Evolutionary conservation across 805 yeast species (phyloP), one percentile per base, ranked within the genome.

Genomic region (Komagataella pastoris): DNA sequence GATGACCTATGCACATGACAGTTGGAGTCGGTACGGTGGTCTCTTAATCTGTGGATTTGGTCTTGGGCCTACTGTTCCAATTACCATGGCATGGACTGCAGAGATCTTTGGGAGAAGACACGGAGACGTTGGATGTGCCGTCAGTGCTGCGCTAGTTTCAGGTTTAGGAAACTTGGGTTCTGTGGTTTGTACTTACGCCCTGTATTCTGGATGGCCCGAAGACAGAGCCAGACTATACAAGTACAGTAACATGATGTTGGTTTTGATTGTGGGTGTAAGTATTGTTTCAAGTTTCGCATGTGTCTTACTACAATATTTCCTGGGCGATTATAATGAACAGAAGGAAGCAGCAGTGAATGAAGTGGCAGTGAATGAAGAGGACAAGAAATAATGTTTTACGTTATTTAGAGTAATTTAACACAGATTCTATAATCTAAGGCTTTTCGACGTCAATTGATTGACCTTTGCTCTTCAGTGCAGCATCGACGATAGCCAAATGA

Each of bases 121-220:
- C 61, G 95, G 95, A 24, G 93, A 87, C 60, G 81, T 88, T 49
- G 96, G 96, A 6, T 73, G 81, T 54, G 96, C 96, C 2, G 88
- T 84, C 36, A 77, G 88, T 47, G 76, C 89, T 6, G 96, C 96
- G 2, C 65, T 88, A 23, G 91, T 88, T 17, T 80, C 88, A 55
- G 96, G 96, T 4, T 70, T 88, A 51, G 96, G 96, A 51, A 88
- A 88, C 63, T 73, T 87, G 57, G 96, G 96, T 19, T 80, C 90
- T 1, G 95, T 88, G 19, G 79, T 83, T 24, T 85, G 91, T 8
- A 86, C 95, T 1, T 88, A 88, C 61, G 95, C 96, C 0, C 72
- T 88, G 46, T 88, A 88, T 67, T 66, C 77, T 40, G 96, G 96
- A 3, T 88, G 96, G 96, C 90, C 93, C 1, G 84, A 74, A 1